phyloP scores from a whole-genome alignment of 768 basidiomycete species.

The Calocera cornea region DNA sequence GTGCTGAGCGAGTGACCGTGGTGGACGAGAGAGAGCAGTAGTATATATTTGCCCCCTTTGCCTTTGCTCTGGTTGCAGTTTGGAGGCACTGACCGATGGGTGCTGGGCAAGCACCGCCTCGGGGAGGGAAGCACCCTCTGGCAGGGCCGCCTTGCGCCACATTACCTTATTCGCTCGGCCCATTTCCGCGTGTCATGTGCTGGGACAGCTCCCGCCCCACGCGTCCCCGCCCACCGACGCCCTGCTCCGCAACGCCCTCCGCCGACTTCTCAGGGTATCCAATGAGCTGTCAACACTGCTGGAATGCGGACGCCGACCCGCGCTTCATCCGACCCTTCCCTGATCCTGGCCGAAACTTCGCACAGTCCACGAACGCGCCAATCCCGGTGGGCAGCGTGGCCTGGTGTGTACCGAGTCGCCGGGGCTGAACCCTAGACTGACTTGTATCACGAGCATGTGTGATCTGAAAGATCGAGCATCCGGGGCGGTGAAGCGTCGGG shows the following conservation, averaged over 20 bases:
- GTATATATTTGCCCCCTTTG: not conserved
- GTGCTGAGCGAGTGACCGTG: not conserved
- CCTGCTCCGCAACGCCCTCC: not conserved
- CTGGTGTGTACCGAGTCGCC: too few species aligned
- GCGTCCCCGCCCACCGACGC: not conserved
- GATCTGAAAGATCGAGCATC: too few species aligned
- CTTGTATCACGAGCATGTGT: too few species aligned
- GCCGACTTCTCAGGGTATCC: not conserved
- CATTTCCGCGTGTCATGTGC: slow-evolving; percentile 2
- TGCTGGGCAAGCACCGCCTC: not conserved
- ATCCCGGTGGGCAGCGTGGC: too few species aligned
- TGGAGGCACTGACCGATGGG: not conserved
- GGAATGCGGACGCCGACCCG: too few species aligned
- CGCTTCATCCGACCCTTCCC: too few species aligned
- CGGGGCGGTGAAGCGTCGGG: too few species aligned
- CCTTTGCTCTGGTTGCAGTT: not conserved
- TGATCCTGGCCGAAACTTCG: too few species aligned
- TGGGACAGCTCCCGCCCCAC: not conserved
- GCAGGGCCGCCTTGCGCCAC: not conserved
- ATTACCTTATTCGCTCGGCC: not conserved
- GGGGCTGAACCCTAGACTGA: too few species aligned
- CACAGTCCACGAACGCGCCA: too few species aligned
- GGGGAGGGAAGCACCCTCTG: not conserved
- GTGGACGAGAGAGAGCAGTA: not conserved
- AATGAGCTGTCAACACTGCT: not conserved